Evolutionary conservation across 2,329 filamentous ascomycete species (phyloP).

Genomic region (Magnaporthiopsis rhizophila): DNA sequence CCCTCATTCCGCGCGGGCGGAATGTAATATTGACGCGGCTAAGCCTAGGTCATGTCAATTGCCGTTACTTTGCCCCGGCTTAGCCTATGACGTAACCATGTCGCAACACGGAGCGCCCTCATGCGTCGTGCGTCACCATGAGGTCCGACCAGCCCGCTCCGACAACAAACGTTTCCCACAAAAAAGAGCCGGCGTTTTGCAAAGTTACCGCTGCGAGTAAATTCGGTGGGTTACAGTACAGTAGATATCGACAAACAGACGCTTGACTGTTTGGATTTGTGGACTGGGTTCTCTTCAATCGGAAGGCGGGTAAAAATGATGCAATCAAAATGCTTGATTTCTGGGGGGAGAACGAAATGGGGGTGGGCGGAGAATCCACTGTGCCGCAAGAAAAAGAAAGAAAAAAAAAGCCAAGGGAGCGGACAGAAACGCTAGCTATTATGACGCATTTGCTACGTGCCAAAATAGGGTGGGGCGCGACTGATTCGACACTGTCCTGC

Average conservation of each 20-base stretch:
- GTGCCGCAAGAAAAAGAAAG: neutral
- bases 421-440: neutral
- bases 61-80: neutral
- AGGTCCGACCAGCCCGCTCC: neutral
- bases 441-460: slow-evolving; percentile 1
- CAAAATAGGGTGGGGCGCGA: neutral
- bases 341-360: too few relatives aligned
- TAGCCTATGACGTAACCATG: slow-evolving; percentile 3
- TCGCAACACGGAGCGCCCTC: neutral
- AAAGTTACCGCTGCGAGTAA: neutral
- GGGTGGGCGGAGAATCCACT: neutral
- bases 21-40: neutral
- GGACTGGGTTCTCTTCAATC: too few relatives aligned
- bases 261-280: neutral
- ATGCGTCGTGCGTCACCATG: neutral
- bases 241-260: neutral
- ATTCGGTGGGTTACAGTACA: neutral
- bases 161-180: neutral
- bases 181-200: neutral
- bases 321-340: neutral
- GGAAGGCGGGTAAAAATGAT: neutral
- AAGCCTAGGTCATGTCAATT: neutral
- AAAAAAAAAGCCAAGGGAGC: neutral
- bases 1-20: neutral
- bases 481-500: neutral